Conservation (phyloP, 129 eudicot genomes). For the Lactuca saligna region DNA sequence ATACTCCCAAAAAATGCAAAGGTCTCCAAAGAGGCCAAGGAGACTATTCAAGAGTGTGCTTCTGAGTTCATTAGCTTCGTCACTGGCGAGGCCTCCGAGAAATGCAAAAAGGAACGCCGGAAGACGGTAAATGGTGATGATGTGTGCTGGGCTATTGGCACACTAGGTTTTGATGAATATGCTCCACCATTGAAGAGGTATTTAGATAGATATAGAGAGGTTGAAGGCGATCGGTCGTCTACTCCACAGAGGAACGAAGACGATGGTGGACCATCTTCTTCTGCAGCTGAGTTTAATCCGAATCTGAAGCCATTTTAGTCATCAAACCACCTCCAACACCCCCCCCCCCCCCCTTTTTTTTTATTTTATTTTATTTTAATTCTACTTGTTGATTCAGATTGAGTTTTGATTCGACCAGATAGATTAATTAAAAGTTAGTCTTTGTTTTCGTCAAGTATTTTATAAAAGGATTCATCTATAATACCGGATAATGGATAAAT, state of each 20-base stretch:
- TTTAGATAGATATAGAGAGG: conserved; percentile 48
- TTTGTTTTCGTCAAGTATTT: background rate
- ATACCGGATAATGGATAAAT: no score
- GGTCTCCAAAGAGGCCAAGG: conserved; percentile 63
- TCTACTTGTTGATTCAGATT: background rate
- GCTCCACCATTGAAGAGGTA: conserved; percentile 52
- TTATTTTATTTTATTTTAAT: background rate
- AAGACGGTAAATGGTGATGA: conserved; percentile 66
- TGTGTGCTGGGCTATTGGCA: conserved; percentile 54
- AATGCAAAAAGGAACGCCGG: conserved; percentile 51
- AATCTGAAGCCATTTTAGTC: conserved; percentile 9
- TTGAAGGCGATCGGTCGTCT: conserved; percentile 42
- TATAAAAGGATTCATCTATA: no score
- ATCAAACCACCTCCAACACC: no score
- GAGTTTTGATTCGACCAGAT: conserved; percentile 18
- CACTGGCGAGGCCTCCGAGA: conserved; percentile 62
- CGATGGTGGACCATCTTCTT: conserved; percentile 23
- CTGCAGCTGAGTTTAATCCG: conserved; percentile 21
- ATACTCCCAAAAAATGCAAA: conserved; percentile 51
- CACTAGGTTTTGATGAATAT: conserved; percentile 56
- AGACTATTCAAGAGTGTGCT: conserved; percentile 64
- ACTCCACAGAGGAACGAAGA: conserved; percentile 23
- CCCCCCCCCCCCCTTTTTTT: background rate
- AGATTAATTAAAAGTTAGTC: background rate
- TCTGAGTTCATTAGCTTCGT: conserved; percentile 68